phyloP scores from a whole-genome alignment of 1,284 basidiomycete species.

The Melampsora larici-populina region DNA sequence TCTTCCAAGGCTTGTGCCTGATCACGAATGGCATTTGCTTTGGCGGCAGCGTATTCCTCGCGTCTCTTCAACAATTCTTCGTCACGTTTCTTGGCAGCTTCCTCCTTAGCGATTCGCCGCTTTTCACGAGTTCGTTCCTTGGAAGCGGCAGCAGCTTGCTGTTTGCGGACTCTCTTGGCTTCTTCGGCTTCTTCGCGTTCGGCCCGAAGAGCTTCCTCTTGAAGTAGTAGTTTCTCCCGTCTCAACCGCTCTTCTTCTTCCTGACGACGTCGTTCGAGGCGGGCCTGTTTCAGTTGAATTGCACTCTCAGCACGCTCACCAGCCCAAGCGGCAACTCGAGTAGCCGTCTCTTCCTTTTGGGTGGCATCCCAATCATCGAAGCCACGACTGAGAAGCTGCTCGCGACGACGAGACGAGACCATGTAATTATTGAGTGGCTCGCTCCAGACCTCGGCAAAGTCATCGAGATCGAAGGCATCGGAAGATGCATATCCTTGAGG shows the following conservation, averaged over 20 bases:
- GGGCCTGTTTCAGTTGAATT: slow-evolving; percentile 7
- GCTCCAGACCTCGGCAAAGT: slow-evolving; percentile 43
- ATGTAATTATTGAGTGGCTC: slow-evolving; percentile 42
- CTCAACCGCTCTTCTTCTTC: slow-evolving; percentile 32
- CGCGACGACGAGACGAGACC: slow-evolving; percentile 37
- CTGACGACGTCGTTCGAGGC: slow-evolving; percentile 26
- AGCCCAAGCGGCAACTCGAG: slow-evolving; percentile 36
- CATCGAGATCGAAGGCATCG: slow-evolving; percentile 41
- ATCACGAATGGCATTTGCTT: slow-evolving; percentile 13
- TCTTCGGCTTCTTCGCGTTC: slow-evolving; percentile 33
- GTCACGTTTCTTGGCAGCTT: slow-evolving; percentile 15
- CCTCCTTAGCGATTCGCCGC: slow-evolving; percentile 27
- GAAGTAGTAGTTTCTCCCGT: slow-evolving; percentile 17
- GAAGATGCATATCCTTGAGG: slow-evolving; percentile 41
- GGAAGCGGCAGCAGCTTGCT: slow-evolving; percentile 17
- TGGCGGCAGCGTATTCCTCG: slow-evolving; percentile 10
- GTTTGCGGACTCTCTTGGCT: slow-evolving; percentile 31
- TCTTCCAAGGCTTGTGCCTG: slow-evolving; percentile 21
- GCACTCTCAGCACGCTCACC: slow-evolving; percentile 38
- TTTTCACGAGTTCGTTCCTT: slow-evolving; percentile 27
- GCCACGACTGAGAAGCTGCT: slow-evolving; percentile 25
- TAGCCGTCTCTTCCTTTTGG: slow-evolving; percentile 26
- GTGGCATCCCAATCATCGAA: slow-evolving; percentile 30
- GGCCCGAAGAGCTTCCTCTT: slow-evolving; percentile 21
- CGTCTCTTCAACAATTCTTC: slow-evolving; percentile 28